phyloP scores from a whole-genome alignment of 2,329 filamentous ascomycete species.

The Penicillium sp. region DNA sequence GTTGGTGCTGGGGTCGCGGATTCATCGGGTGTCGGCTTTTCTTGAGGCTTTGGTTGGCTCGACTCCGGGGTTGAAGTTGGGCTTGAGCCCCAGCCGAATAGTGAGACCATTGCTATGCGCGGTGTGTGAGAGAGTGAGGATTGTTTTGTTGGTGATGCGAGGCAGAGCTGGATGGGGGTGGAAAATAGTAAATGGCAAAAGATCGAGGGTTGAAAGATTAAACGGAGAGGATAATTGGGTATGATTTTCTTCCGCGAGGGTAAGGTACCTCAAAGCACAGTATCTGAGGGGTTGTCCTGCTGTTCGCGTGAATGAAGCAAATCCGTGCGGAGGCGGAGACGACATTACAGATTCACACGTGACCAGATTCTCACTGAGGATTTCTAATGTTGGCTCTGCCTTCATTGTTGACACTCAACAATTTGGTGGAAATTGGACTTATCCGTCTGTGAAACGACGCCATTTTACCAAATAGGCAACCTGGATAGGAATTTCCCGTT shows the following conservation, averaged over 20 bases:
- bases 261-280: not conserved
- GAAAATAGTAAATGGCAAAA: not conserved
- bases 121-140: not conserved
- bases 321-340: slow-evolving; percentile 8
- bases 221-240: not conserved
- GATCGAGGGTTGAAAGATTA: too few relatives aligned
- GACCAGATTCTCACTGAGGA: not conserved
- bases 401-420: not conserved
- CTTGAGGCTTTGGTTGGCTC: slow-evolving; percentile 2
- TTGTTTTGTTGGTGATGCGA: not conserved
- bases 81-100: slow-evolving; percentile 27
- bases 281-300: not conserved
- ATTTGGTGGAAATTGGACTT: not conserved
- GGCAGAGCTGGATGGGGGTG: not conserved
- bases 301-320: slow-evolving; percentile 3
- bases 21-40: slow-evolving; percentile 9
- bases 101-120: slow-evolving; percentile 25
- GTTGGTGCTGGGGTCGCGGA: slow-evolving; percentile 5
- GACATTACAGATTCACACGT: slow-evolving; percentile 4
- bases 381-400: not conserved
- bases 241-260: not conserved
- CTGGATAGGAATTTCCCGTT: rapidly evolving
- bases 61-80: slow-evolving; percentile 15
- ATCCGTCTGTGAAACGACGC: not conserved
- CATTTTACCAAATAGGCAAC: too few relatives aligned